These are phyloP conservation scores for Ceratobasidium sp. DNA, from an alignment of 1,284 basidiomycete species.

Conservation along the genomic window DNA sequence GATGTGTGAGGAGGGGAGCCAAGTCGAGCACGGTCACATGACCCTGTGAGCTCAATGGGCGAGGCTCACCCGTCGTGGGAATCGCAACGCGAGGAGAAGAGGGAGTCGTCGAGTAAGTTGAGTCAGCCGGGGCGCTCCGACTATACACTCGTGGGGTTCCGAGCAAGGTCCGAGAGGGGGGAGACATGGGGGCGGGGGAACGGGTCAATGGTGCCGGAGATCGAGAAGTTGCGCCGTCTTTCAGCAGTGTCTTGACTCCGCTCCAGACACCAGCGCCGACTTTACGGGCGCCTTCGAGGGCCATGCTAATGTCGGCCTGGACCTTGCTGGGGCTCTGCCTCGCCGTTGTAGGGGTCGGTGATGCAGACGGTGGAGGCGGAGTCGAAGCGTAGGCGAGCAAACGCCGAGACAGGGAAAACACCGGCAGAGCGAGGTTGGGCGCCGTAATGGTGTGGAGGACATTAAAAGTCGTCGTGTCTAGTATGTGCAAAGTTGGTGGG, in stretches of 20 bases:
- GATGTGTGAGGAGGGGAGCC: slow-evolving; percentile 56
- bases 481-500: slow-evolving; percentile 69
- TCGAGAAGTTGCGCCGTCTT: not conserved
- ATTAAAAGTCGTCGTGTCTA: slow-evolving; percentile 68
- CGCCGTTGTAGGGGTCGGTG: slow-evolving; percentile 50
- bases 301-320: slow-evolving; percentile 44
- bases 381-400: slow-evolving; percentile 73
- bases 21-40: slow-evolving; percentile 71
- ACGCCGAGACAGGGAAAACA: slow-evolving; percentile 72
- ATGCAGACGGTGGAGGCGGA: slow-evolving; percentile 54
- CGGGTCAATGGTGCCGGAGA: not conserved
- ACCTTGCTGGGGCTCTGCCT: slow-evolving; percentile 35
- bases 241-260: slow-evolving; percentile 48
- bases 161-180: slow-evolving; percentile 8
- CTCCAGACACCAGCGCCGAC: slow-evolving; percentile 49
- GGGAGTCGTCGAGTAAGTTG: slow-evolving; percentile 59
- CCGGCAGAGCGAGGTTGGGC: slow-evolving; percentile 48
- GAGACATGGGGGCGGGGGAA: slow-evolving; percentile 8
- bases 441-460: slow-evolving; percentile 67
- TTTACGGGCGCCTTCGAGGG: slow-evolving; percentile 36
- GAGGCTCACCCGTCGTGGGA: slow-evolving; percentile 32
- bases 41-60: slow-evolving; percentile 20
- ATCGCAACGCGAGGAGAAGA: slow-evolving; percentile 52
- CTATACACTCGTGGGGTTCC: slow-evolving; percentile 29
- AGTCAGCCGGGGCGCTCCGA: slow-evolving; percentile 27